phyloP scores from a whole-genome alignment of 768 basidiomycete species.

The Crucibulum laeve region DNA sequence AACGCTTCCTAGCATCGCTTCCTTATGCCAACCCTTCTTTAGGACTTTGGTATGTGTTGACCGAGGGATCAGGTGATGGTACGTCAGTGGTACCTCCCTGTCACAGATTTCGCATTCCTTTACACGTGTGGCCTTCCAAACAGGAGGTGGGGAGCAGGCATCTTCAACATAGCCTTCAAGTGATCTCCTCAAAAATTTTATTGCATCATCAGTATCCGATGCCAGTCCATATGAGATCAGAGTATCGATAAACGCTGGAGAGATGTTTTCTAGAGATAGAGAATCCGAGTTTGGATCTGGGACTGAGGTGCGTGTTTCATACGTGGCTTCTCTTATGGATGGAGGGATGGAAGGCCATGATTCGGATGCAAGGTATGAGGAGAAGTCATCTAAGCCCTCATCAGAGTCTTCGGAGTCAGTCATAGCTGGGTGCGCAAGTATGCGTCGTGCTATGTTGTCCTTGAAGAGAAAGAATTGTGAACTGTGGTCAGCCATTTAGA shows the following conservation, averaged over 20 bases:
- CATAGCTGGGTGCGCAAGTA: constrained; percentile 22
- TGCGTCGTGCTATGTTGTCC: constrained; percentile 38
- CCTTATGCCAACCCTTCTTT: constrained; percentile 54
- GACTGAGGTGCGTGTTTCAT: constrained; percentile 25
- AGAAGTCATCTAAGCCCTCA: constrained; percentile 50
- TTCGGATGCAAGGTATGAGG: constrained; percentile 46
- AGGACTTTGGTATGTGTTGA: constrained; percentile 49
- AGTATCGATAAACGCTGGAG: constrained; percentile 42
- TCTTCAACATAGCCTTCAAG: constrained; percentile 39
- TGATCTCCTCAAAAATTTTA: constrained; percentile 33
- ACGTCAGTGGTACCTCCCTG: constrained; percentile 52
- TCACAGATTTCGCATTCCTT: constrained; percentile 57
- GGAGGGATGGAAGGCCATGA: constrained; percentile 40
- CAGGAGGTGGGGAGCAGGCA: constrained; percentile 43
- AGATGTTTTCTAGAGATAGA: constrained; percentile 33
- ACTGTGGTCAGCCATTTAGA: too few species aligned
- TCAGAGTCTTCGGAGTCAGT: constrained; percentile 17
- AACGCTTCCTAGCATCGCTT: constrained; percentile 48
- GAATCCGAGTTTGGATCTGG: constrained; percentile 30
- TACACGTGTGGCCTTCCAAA: constrained; percentile 49
- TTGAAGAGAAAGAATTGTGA: constrained; percentile 33
- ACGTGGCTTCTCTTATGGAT: constrained; percentile 28
- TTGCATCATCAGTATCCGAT: constrained; percentile 34
- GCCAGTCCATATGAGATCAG: constrained; percentile 44
- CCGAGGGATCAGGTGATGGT: constrained; percentile 58